These are phyloP conservation scores for Russula brevipes DNA, from an alignment of 768 basidiomycete species.

Conservation along the genomic window DNA sequence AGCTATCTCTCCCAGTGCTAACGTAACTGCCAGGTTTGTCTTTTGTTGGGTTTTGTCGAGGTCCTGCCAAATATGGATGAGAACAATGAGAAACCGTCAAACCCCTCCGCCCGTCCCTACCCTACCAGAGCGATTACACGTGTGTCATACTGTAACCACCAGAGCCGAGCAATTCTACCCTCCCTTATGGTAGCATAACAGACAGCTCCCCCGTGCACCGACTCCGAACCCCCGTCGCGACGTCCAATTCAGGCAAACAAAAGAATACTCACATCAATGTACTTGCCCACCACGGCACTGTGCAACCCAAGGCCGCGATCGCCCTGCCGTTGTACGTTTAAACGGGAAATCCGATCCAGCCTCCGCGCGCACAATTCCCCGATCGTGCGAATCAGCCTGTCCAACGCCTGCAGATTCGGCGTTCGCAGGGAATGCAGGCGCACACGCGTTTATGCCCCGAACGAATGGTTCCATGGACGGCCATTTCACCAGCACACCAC, in stretches of 20 bases:
- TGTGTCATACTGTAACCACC: conserved; percentile 7
- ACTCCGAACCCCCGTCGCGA: conserved; percentile 10
- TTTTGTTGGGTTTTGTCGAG: conserved; percentile 5
- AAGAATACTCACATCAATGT: conserved; percentile 24
- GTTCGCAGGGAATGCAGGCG: conserved; percentile 9
- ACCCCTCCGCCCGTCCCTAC: not conserved
- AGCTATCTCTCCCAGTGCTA: conserved; percentile 22
- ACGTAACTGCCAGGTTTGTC: conserved; percentile 21
- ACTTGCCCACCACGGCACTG: conserved; percentile 19
- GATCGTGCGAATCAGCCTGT: conserved; percentile 20
- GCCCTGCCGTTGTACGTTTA: conserved; percentile 10
- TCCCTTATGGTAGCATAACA: conserved; percentile 8
- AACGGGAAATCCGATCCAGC: conserved; percentile 21
- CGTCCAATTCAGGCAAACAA: conserved; percentile 16
- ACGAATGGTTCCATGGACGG: conserved; percentile 5
- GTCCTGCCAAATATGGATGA: conserved; percentile 22
- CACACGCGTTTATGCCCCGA: conserved; percentile 18
- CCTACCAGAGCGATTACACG: not conserved
- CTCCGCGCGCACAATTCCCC: conserved; percentile 16
- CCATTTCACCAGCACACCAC: not conserved
- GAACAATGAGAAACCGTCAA: conserved; percentile 20
- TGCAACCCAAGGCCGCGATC: conserved; percentile 12
- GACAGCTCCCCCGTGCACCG: conserved; percentile 2
- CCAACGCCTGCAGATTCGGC: conserved; percentile 17
- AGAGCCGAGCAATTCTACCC: conserved; percentile 1